Conservation (phyloP, 2,329 filamentous ascomycete species). For the Paramyrothecium sp. region DNA sequence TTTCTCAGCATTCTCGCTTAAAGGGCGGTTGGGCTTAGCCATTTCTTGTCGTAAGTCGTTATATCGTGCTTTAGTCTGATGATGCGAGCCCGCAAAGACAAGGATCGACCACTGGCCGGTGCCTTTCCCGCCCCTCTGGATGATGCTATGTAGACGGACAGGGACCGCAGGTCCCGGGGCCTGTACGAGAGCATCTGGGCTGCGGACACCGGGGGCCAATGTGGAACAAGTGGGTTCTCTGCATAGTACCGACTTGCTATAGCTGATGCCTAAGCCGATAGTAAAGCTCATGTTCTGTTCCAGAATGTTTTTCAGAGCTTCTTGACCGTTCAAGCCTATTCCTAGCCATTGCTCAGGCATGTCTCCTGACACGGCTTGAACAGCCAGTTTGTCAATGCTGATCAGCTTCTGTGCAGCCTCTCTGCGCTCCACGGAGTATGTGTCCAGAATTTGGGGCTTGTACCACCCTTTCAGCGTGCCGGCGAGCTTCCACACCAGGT, state of each 20-base stretch:
- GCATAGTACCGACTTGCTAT: constrained; percentile 25
- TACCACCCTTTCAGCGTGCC: constrained; percentile 18
- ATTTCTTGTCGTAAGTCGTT: constrained; percentile 23
- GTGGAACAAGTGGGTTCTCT: too few species aligned
- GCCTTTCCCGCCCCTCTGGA: too few species aligned
- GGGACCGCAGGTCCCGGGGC: constrained; percentile 43
- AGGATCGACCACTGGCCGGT: constrained; percentile 37
- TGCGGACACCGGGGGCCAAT: constrained; percentile 38
- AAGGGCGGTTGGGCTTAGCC: constrained; percentile 12
- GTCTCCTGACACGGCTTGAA: constrained; percentile 39
- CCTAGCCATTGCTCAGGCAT: constrained; percentile 37
- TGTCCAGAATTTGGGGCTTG: constrained; percentile 27
- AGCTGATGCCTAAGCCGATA: constrained; percentile 58
- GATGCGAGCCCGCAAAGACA: constrained; percentile 39
- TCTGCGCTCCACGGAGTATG: constrained; percentile 35
- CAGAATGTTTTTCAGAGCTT: constrained; percentile 54
- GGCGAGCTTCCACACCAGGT: constrained; percentile 49
- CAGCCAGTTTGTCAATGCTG: constrained; percentile 32
- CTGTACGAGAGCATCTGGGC: constrained; percentile 42
- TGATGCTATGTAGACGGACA: constrained; percentile 41
- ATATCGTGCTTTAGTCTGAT: too few species aligned
- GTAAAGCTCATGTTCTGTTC: constrained; percentile 60
- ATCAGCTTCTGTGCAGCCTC: constrained; percentile 35
- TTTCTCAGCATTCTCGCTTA: constrained; percentile 26
- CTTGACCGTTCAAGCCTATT: constrained; percentile 35